phyloP scores from a whole-genome alignment of 1,284 basidiomycete genomes.

The Apiotrichum domesticum region DNA sequence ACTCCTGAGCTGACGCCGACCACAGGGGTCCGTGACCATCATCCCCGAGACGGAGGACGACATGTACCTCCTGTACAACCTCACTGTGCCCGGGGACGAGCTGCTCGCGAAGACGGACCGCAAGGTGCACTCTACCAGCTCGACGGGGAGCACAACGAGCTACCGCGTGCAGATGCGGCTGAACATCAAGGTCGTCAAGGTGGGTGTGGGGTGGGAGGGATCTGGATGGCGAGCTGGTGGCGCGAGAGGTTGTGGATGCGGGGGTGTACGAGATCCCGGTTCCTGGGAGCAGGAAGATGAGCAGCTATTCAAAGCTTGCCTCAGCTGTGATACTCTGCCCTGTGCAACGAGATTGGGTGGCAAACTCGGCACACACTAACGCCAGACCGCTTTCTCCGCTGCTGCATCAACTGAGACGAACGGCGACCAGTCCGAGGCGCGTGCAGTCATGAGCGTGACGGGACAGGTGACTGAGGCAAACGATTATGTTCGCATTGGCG shows the following conservation, averaged over 20 bases:
- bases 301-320: too few species aligned
- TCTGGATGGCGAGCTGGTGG: too few species aligned
- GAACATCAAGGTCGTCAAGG: conserved; percentile 68
- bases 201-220: conserved; percentile 17
- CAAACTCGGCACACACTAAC: not conserved
- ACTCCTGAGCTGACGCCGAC: not conserved
- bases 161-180: conserved; percentile 79
- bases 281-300: too few species aligned
- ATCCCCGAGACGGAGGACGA: conserved; percentile 94
- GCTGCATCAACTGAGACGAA: conserved; percentile 51
- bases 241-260: not conserved
- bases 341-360: too few species aligned
- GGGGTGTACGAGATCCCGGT: not conserved
- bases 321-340: too few species aligned
- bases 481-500: conserved; percentile 83
- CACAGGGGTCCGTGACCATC: conserved; percentile 79
- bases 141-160: conserved; percentile 90
- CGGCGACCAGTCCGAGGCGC: conserved; percentile 46
- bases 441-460: conserved; percentile 72
- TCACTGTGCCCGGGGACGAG: conserved; percentile 82
- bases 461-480: conserved; percentile 89
- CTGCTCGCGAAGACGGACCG: conserved; percentile 85
- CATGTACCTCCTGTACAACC: conserved; percentile 99
- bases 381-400: conserved; percentile 59
- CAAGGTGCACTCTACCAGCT: conserved; percentile 64